These are phyloP conservation scores for Lolium perenne DNA, from an alignment of 176 grass and related monocot genomes.

Conservation along the genomic window DNA sequence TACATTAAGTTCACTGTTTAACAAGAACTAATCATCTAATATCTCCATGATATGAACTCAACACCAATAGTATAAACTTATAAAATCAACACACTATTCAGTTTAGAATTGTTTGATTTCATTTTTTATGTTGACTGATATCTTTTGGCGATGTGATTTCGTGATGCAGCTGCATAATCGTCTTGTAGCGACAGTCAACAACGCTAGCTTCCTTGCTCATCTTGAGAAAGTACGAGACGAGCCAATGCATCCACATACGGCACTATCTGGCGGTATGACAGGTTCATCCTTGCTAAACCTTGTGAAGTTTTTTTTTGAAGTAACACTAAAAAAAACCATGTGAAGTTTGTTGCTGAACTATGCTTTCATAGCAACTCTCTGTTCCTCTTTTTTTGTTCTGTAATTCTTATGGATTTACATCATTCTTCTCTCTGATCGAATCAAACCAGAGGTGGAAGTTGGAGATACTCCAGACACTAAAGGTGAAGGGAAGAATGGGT, in stretches of 20 bases:
- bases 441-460: conserved; percentile 50
- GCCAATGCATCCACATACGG: conserved; percentile 31
- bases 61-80: background rate
- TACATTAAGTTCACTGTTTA: background rate
- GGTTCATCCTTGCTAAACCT: conserved; percentile 42
- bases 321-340: background rate
- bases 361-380: conserved; percentile 20
- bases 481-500: conserved; percentile 71
- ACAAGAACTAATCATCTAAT: background rate
- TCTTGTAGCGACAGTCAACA: conserved; percentile 66
- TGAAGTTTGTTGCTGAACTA: conserved; percentile 25
- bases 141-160: conserved; percentile 29
- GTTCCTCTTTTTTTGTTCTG: conserved; percentile 7
- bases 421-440: conserved; percentile 6
- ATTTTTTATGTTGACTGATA: conserved; percentile 19
- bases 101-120: conserved; percentile 19
- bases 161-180: conserved; percentile 70
- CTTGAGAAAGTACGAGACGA: conserved; percentile 65
- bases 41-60: conserved; percentile 6
- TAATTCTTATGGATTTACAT: background rate
- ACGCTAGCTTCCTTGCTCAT: conserved; percentile 66
- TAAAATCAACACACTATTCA: conserved; percentile 6
- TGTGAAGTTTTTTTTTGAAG: background rate
- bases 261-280: conserved; percentile 49
- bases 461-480: conserved; percentile 56